Evolutionary conservation across 2,329 filamentous ascomycete species (phyloP), one percentile per base, ranked within the genome.

Genomic region (Aspergillaceae sp.): DNA sequence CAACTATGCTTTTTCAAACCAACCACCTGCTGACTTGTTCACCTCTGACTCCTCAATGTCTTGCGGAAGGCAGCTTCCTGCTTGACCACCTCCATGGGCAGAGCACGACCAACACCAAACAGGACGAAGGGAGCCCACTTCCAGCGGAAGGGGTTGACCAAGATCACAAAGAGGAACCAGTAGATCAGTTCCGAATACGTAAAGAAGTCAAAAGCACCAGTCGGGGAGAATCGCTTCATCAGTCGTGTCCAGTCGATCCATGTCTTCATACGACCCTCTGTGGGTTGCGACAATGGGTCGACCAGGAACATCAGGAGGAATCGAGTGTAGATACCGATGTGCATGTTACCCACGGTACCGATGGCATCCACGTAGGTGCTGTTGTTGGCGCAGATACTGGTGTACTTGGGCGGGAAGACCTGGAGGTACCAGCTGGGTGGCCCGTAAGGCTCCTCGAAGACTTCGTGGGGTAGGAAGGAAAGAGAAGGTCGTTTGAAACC

Each of bases 391-490:
- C 83, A 88, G 41, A 94, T 75, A 32, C 80, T 83, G 0, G 83
- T 79, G 53, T 90, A 83, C 3, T 72, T 65, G 0, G 87, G 85
- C 4, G 88, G 87, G 67, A 94, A 94, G 0, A 85, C 86, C 64
- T 94, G 87, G 0, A 94, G 76, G 56, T 92, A 94, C 88, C 88
- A 94, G 63, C 87, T 89, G 0, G 88, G 88, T 1, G 87, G 85
- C 1, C 73, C 71, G 56, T 92, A 94, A 0, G 84, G 83, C 51
- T 86, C 78, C 7, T 78, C 61, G 61, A 92, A 92, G 57, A 78
- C 82, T 44, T 87, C 79, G 0, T 80, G 69, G 0, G 87, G 87
- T 0, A 94, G 72, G 64, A 94, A 92, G 7, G 72, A 73, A 1
- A 94, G 74, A 3, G 77, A 79, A 0, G 88, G 87, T 0, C 87